Evolutionary conservation across 2,329 filamentous ascomycete species (phyloP), one percentile per base, ranked within the genome.

Genomic region (Aureobasidium subglaciale): DNA sequence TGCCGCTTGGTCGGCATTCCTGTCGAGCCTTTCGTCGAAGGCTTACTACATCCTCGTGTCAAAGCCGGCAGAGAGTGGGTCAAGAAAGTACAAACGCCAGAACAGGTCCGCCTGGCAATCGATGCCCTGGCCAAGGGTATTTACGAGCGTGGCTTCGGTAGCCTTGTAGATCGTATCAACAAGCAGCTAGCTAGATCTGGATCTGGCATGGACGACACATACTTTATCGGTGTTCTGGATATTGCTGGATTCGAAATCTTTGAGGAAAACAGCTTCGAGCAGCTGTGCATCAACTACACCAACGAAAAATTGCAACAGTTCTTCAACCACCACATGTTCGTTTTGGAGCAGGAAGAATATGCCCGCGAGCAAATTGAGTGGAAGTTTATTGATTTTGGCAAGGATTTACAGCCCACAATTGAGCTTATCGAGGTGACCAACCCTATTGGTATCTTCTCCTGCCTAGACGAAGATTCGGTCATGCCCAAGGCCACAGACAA

Each of bases 251-350:
- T 99, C 71, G 93, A 99, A 68, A 99, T 99, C 58, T 99, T 99
- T 64, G 91, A 99, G 63, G 83, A 89, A 65, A 99, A 99, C 75
- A 96, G 92, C 75, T 99, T 99, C 66, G 93, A 99, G 70, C 93
- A 99, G 71, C 80, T 99, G 5, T 99, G 93, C 76, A 99, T 99
- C 79, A 99, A 99, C 73, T 99, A 99, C 73, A 97, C 95, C 59
- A 99, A 99, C 72, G 93, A 99, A 71, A 99, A 96, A 71, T 82
- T 99, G 6, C 93, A 99, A 67, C 93, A 99, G 63, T 99, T 99
- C 71, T 99, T 99, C 81, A 99, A 99, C 66, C 93, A 99, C 68
- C 95, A 99, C 75, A 99, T 99, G 93, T 99, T 99, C 67, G 93
- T 99, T 9, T 78, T 99, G 7, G 93, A 99, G 69, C 93, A 99